phyloP scores from a whole-genome alignment of 176 grass and related monocot genomes.

The Eleusine indica region DNA sequence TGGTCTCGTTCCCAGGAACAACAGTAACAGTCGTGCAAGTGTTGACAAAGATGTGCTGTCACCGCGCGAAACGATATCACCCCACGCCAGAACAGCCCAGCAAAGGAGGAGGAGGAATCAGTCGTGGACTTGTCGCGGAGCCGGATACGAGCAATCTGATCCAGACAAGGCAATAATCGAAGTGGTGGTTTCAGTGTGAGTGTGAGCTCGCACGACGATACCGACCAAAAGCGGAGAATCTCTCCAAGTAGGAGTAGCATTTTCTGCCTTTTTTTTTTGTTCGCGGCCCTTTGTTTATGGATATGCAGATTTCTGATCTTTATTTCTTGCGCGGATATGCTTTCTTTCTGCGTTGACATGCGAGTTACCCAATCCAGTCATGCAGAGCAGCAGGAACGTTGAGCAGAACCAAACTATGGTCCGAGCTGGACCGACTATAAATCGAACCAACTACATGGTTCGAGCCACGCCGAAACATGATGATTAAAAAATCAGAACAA shows the following conservation, averaged over 20 bases:
- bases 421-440: too few relatives aligned
- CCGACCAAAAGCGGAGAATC: not conserved
- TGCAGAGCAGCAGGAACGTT: too few relatives aligned
- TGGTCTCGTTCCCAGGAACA: not conserved
- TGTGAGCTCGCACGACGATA: too few relatives aligned
- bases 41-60: not conserved
- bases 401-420: too few relatives aligned
- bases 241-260: too few relatives aligned
- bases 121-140: not conserved
- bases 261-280: not conserved
- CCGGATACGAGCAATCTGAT: not conserved
- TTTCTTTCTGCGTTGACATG: not conserved
- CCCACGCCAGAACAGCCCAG: not conserved
- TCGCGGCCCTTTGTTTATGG: not conserved
- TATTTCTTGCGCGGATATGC: not conserved
- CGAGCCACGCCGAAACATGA: too few relatives aligned
- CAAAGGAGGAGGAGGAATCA: not conserved
- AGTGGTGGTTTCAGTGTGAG: too few relatives aligned
- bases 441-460: too few relatives aligned
- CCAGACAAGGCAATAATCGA: not conserved
- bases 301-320: not conserved
- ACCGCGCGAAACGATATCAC: not conserved
- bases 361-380: not conserved
- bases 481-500: too few relatives aligned
- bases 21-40: not conserved